These are phyloP conservation scores for Mortierella sp. DNA, from an alignment of 371 early-diverging fungal species.

Conservation along the genomic window DNA sequence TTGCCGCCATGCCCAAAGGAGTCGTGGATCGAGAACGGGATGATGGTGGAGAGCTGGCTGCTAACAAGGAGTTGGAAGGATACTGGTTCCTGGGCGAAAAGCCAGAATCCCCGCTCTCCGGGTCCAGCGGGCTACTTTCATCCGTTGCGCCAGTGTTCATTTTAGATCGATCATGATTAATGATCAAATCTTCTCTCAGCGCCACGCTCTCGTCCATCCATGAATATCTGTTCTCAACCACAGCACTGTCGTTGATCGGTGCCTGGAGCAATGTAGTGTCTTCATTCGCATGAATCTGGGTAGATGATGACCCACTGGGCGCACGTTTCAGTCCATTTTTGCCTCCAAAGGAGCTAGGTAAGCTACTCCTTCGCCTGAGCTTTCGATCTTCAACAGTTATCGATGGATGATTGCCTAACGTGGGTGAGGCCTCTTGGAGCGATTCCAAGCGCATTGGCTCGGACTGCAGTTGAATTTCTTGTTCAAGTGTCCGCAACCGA, in stretches of 20 bases:
- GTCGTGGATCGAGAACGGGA: slow-evolving; percentile 14
- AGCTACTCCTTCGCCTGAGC: slow-evolving; percentile 35
- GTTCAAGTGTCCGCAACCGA: no score
- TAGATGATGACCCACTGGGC: slow-evolving; percentile 8
- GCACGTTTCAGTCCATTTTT: slow-evolving; percentile 24
- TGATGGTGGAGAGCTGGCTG: slow-evolving; percentile 1
- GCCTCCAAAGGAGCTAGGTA: slow-evolving; percentile 35
- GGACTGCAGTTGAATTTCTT: background rate
- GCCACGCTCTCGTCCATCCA: slow-evolving; percentile 16
- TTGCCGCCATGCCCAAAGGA: slow-evolving; percentile 23
- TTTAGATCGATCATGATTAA: no score
- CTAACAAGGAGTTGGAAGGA: background rate
- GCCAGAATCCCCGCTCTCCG: background rate
- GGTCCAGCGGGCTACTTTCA: slow-evolving; percentile 14
- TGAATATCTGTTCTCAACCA: slow-evolving; percentile 1
- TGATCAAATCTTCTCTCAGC: slow-evolving; percentile 3
- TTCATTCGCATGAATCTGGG: background rate
- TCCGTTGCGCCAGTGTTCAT: no score
- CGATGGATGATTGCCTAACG: background rate
- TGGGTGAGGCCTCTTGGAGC: background rate
- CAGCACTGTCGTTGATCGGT: background rate
- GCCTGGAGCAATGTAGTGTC: background rate
- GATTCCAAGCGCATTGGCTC: background rate
- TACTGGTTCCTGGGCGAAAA: background rate
- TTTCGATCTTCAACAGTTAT: slow-evolving; percentile 22